Evolutionary conservation across 1,139 yeast species (phyloP).

Genomic region (Tardiomyces depauwii): DNA sequence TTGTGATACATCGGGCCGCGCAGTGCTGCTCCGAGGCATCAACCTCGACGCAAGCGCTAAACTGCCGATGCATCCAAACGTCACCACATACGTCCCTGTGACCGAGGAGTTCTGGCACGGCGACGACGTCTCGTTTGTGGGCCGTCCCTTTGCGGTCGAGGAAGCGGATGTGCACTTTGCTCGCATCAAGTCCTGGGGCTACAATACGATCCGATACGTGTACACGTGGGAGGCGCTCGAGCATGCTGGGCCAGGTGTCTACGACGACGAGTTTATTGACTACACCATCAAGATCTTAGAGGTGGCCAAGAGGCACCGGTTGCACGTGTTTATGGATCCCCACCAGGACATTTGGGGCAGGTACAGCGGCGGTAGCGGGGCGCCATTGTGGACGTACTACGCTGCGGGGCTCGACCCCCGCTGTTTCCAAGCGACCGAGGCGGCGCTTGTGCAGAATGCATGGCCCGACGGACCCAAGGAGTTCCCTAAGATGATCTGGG

Average conservation of each 20-base stretch:
- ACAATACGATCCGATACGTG: slow-evolving; percentile 59
- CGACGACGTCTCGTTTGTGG: slow-evolving; percentile 64
- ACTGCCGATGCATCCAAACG: slow-evolving; percentile 47
- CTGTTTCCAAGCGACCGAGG: slow-evolving; percentile 54
- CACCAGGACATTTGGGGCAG: slow-evolving; percentile 97
- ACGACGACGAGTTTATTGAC: slow-evolving; percentile 67
- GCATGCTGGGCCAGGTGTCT: slow-evolving; percentile 74
- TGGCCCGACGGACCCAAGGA: slow-evolving; percentile 27
- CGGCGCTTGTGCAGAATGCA: slow-evolving; percentile 32
- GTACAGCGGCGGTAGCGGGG: slow-evolving; percentile 88
- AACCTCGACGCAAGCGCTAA: slow-evolving; percentile 71
- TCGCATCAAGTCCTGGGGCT: slow-evolving; percentile 71
- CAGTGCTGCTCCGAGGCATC: slow-evolving; percentile 60
- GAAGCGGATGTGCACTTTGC: slow-evolving; percentile 58
- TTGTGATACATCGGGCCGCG: slow-evolving; percentile 46
- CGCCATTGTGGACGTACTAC: slow-evolving; percentile 90
- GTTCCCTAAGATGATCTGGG: slow-evolving; percentile 87
- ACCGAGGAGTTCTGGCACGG: slow-evolving; percentile 32
- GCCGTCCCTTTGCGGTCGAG: slow-evolving; percentile 51
- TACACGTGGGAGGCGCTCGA: slow-evolving; percentile 90
- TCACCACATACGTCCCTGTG: slow-evolving; percentile 13
- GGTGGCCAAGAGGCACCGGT: slow-evolving; percentile 49
- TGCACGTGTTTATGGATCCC: slow-evolving; percentile 75
- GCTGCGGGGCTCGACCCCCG: slow-evolving; percentile 86
- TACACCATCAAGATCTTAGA: slow-evolving; percentile 53